These are phyloP conservation scores for Lepiota brunneoincarnata DNA, from an alignment of 768 basidiomycete species.

Conservation along the genomic window DNA sequence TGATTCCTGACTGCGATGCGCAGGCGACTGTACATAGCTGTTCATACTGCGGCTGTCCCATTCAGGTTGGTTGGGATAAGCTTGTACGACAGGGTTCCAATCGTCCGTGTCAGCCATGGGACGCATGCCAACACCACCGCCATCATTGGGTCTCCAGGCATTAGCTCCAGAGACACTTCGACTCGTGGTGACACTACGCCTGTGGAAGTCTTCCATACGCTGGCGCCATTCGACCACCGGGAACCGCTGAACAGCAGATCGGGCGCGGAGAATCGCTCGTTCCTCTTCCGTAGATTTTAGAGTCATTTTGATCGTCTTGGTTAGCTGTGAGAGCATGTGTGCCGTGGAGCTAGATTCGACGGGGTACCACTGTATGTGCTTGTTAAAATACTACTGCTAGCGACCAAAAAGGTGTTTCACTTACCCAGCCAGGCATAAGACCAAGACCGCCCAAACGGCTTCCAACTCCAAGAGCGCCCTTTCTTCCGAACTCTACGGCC, in stretches of 20 bases:
- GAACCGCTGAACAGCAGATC: slow-evolving; percentile 94
- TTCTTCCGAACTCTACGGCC: slow-evolving; percentile 94
- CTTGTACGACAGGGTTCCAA: slow-evolving; percentile 72
- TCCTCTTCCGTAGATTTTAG: slow-evolving; percentile 89
- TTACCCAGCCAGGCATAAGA: slow-evolving; percentile 96
- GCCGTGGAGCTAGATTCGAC: slow-evolving; percentile 91
- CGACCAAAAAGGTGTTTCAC: slow-evolving; percentile 23
- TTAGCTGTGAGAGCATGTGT: slow-evolving; percentile 92
- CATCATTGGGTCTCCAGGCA: slow-evolving; percentile 78
- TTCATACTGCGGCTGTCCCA: slow-evolving; percentile 65
- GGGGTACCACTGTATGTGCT: slow-evolving; percentile 79
- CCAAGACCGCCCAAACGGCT: slow-evolving; percentile 92
- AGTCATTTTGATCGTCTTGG: slow-evolving; percentile 93
- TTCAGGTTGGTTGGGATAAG: slow-evolving; percentile 66
- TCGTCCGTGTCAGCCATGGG: slow-evolving; percentile 70
- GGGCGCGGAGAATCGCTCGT: slow-evolving; percentile 87
- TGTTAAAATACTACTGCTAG: slow-evolving; percentile 5
- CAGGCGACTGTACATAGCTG: slow-evolving; percentile 49
- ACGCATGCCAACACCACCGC: slow-evolving; percentile 42
- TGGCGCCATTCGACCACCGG: slow-evolving; percentile 98
- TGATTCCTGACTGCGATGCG: slow-evolving; percentile 60
- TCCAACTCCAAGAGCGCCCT: slow-evolving; percentile 95
- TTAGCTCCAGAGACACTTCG: slow-evolving; percentile 65
- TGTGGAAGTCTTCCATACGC: slow-evolving; percentile 92
- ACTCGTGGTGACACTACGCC: slow-evolving; percentile 73